Percentiles rank a stretch among this genome's conserved stretches.
These are phyloP conservation scores for Sporothrix schenckii DNA, from an alignment of 2,329 filamentous ascomycete genomes.

Conservation along the genomic window DNA sequence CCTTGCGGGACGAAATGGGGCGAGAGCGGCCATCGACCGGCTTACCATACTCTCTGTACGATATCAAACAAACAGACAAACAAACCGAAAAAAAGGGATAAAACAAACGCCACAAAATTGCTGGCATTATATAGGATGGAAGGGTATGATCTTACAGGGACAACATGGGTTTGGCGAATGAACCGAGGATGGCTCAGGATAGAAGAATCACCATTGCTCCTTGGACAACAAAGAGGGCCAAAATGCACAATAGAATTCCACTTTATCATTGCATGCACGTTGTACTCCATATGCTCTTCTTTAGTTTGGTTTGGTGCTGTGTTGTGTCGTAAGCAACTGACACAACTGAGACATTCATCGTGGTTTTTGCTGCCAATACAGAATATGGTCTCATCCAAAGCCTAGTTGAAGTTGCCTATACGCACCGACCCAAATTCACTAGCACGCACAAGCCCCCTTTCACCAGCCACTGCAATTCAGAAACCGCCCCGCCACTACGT, in stretches of 20 bases:
- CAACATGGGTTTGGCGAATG: background rate
- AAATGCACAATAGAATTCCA: conserved; percentile 20
- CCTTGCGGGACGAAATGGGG: conserved; percentile 5
- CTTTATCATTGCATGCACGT: conserved; percentile 9
- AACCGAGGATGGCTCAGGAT: background rate
- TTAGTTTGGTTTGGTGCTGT: background rate
- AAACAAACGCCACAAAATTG: conserved; percentile 12
- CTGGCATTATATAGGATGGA: background rate
- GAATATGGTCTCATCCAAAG: background rate
- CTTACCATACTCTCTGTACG: conserved; percentile 20
- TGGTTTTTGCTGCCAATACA: background rate
- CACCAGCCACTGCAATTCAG: conserved; percentile 29
- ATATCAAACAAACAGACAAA: conserved; percentile 19
- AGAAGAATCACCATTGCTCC: conserved; percentile 22
- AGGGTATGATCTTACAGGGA: background rate
- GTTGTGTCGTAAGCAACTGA: background rate
- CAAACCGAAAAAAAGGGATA: conserved; percentile 4
- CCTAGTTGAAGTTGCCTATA: background rate
- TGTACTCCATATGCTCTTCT: too few species aligned
- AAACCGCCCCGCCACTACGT: conserved; percentile 29
- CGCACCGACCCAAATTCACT: background rate
- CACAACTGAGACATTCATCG: background rate
- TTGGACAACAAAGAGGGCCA: conserved; percentile 1
- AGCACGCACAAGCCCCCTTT: conserved; percentile 23
- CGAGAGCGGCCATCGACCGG: background rate